Conservation (phyloP, 2,329 filamentous ascomycete genomes). For the Talaromyces sp. region DNA sequence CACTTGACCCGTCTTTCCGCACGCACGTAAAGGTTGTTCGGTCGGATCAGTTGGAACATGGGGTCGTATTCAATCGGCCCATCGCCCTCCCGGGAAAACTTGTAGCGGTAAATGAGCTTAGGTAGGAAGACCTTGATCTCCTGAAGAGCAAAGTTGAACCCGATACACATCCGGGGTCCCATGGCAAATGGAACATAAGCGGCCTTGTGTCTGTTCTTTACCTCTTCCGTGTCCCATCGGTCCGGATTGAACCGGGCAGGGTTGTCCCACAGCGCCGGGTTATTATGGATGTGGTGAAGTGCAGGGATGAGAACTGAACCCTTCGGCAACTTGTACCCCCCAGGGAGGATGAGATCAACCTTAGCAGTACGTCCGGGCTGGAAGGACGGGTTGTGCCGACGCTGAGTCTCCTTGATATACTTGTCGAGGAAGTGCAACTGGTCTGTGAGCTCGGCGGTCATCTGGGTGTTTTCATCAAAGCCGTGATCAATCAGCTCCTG, state of each 20-base stretch:
- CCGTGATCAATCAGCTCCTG: slow-evolving; percentile 54
- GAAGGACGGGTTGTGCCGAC: slow-evolving; percentile 57
- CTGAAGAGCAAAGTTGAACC: slow-evolving; percentile 60
- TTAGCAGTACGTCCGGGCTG: slow-evolving; percentile 56
- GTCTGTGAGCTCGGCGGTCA: slow-evolving; percentile 41
- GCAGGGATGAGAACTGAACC: slow-evolving; percentile 51
- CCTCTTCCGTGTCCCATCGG: slow-evolving; percentile 52
- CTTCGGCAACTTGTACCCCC: slow-evolving; percentile 53
- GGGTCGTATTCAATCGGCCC: slow-evolving; percentile 55
- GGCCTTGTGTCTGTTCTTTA: slow-evolving; percentile 48
- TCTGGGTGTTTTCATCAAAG: slow-evolving; percentile 39
- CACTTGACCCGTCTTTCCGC: slow-evolving; percentile 48
- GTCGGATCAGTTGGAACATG: slow-evolving; percentile 54
- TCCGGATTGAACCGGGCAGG: slow-evolving; percentile 56
- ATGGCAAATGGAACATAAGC: slow-evolving; percentile 57
- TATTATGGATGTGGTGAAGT: slow-evolving; percentile 44
- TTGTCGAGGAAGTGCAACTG: slow-evolving; percentile 42
- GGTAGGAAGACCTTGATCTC: slow-evolving; percentile 55
- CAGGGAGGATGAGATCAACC: slow-evolving; percentile 53
- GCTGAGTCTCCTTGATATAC: slow-evolving; percentile 58
- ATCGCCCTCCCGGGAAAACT: slow-evolving; percentile 49
- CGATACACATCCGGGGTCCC: slow-evolving; percentile 56
- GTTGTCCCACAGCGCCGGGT: slow-evolving; percentile 54
- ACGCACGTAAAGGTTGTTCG: slow-evolving; percentile 50
- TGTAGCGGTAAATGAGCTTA: slow-evolving; percentile 56